Percentiles rank a stretch among this genome's conserved stretches.
Conservation (phyloP, 768 basidiomycete species). For the Suillus hirtellus region DNA sequence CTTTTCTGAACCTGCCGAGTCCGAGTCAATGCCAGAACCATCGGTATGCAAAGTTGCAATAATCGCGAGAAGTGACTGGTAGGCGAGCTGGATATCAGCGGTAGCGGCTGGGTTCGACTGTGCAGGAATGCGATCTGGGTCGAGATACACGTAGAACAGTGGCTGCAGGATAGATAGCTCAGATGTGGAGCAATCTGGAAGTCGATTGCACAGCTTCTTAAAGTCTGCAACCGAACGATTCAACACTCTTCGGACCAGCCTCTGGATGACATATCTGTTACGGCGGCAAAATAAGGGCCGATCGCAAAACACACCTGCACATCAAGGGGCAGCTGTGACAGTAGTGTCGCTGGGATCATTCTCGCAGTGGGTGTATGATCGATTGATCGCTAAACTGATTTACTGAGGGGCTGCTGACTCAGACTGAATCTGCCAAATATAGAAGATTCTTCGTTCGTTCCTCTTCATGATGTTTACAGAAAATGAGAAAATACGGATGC, state of each 20-base stretch:
- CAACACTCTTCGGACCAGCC: background rate
- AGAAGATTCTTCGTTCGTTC: too few species aligned
- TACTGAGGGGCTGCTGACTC: too few species aligned
- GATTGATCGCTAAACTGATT: too few species aligned
- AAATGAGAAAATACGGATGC: too few species aligned
- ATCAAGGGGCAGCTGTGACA: background rate
- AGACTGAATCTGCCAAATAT: too few species aligned
- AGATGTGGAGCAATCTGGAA: background rate
- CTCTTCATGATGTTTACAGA: too few species aligned
- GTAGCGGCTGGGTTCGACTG: background rate
- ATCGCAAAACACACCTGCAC: background rate
- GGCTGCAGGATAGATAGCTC: background rate
- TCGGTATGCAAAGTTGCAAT: background rate
- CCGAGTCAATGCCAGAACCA: too few species aligned
- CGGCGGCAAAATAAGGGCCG: background rate
- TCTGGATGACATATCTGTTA: background rate
- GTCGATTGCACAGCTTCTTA: background rate
- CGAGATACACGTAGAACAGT: slow-evolving; percentile 5
- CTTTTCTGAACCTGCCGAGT: background rate
- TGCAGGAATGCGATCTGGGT: background rate
- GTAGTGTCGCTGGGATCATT: background rate
- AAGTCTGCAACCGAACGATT: slow-evolving; percentile 3
- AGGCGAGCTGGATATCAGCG: background rate
- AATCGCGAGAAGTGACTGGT: background rate
- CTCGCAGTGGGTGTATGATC: too few species aligned